Evolutionary conservation across 225 moss, liverwort and hornwort genomes (phyloP).

Genomic region (Polytrichum formosum): DNA sequence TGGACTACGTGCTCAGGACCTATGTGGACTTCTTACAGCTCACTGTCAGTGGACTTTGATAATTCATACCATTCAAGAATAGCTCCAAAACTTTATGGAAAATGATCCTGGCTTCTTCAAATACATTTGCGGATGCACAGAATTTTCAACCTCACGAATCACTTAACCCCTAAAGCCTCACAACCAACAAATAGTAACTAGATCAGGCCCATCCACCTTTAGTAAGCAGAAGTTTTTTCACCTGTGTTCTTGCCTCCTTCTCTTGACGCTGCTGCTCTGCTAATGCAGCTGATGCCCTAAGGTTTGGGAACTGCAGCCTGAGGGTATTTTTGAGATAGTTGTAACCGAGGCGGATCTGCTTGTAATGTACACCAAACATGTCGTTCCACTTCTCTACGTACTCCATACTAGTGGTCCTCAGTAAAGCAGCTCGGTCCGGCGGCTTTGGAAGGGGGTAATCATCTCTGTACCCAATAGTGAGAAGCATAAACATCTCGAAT

Average conservation of each 20-base stretch:
- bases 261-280: constrained; percentile 72
- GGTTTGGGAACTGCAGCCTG: constrained; percentile 80
- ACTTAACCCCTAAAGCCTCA: no score
- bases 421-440: constrained; percentile 65
- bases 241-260: constrained; percentile 81
- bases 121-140: no score
- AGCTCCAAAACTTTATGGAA: no score
- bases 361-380: constrained; percentile 89
- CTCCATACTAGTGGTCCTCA: constrained; percentile 79
- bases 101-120: no score
- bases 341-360: constrained; percentile 72
- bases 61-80: no score
- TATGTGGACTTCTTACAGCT: no score
- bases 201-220: neutral
- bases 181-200: neutral
- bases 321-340: constrained; percentile 83
- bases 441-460: constrained; percentile 88
- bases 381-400: constrained; percentile 95
- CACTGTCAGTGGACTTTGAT: no score
- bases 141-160: no score
- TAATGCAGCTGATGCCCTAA: constrained; percentile 62
- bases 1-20: no score
- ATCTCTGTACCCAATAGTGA: constrained; percentile 79
- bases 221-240: neutral
- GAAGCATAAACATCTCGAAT: constrained; percentile 83